A percentile compares a stretch with the other conserved stretches of the same genome.
phyloP scores from a whole-genome alignment of 1,139 yeast species.

The Yamadazyma blattariae region DNA sequence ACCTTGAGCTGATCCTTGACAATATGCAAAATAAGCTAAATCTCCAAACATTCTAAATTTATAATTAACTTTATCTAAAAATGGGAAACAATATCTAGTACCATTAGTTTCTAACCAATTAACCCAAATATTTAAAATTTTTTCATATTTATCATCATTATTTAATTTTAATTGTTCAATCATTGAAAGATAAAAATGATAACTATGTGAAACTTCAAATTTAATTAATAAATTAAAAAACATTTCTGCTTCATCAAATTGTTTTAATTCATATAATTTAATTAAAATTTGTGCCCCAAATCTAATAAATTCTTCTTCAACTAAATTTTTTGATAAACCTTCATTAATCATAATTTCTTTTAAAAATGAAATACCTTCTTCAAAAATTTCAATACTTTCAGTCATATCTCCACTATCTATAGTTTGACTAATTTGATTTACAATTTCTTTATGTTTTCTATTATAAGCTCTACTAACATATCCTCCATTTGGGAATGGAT shows the following conservation, averaged over 20 bases:
- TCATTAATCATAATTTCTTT: slow-evolving; percentile 37
- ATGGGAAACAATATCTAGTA: background rate
- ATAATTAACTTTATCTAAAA: slow-evolving; percentile 2
- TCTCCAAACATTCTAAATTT: slow-evolving; percentile 14
- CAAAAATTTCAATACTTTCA: slow-evolving; percentile 38
- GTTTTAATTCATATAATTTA: slow-evolving; percentile 14
- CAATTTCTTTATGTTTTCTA: slow-evolving; percentile 33
- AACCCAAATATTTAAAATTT: slow-evolving; percentile 34
- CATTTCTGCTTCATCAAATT: slow-evolving; percentile 13
- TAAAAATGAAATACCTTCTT: slow-evolving; percentile 41
- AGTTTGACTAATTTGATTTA: slow-evolving; percentile 28
- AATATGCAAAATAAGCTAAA: slow-evolving; percentile 35
- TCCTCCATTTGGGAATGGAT: background rate
- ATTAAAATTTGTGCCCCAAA: slow-evolving; percentile 22
- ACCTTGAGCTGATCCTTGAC: slow-evolving; percentile 26
- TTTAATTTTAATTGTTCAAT: slow-evolving; percentile 16
- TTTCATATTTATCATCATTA: slow-evolving; percentile 18
- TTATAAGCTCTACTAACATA: slow-evolving; percentile 6
- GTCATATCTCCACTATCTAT: slow-evolving; percentile 20
- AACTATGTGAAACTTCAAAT: slow-evolving; percentile 30
- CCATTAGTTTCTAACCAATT: slow-evolving; percentile 22
- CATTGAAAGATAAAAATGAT: slow-evolving; percentile 29
- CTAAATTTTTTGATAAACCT: slow-evolving; percentile 22
- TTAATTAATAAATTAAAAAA: slow-evolving; percentile 22
- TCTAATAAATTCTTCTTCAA: slow-evolving; percentile 27